Evolutionary conservation across 495 filamentous ascomycete species (phyloP).

Genomic region (Trichocladium antarcticum): DNA sequence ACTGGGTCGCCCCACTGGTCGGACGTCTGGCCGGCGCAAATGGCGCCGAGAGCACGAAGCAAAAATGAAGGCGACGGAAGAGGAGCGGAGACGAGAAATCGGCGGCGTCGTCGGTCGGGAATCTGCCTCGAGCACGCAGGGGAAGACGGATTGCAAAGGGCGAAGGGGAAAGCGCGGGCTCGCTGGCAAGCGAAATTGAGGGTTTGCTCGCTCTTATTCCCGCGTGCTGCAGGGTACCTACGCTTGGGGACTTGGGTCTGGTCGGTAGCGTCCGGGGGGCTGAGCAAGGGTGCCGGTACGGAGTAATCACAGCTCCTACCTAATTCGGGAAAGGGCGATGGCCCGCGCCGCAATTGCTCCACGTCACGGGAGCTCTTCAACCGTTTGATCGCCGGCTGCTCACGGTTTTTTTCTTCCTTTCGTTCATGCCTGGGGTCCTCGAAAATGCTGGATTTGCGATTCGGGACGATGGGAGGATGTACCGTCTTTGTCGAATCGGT

Average conservation of each 20-base stretch:
- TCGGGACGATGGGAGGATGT: no score
- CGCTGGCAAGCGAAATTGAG: background rate
- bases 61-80: background rate
- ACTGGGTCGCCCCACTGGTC: background rate
- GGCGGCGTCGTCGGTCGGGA: background rate
- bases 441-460: no score
- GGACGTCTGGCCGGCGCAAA: constrained; percentile 9
- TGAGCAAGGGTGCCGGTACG: background rate
- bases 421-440: background rate
- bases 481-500: no score
- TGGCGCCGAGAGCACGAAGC: background rate
- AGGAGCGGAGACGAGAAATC: no score
- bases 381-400: background rate
- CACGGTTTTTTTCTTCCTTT: background rate
- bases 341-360: background rate
- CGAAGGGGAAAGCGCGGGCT: background rate
- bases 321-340: background rate
- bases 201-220: background rate
- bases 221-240: background rate
- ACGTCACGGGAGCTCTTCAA: background rate
- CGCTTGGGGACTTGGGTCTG: background rate
- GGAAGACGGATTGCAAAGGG: background rate
- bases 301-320: background rate
- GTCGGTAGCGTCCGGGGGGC: background rate
- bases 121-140: background rate